These are phyloP conservation scores for Erodium maritimum DNA, from an alignment of 345 rosid genomes.

Conservation along the genomic window DNA sequence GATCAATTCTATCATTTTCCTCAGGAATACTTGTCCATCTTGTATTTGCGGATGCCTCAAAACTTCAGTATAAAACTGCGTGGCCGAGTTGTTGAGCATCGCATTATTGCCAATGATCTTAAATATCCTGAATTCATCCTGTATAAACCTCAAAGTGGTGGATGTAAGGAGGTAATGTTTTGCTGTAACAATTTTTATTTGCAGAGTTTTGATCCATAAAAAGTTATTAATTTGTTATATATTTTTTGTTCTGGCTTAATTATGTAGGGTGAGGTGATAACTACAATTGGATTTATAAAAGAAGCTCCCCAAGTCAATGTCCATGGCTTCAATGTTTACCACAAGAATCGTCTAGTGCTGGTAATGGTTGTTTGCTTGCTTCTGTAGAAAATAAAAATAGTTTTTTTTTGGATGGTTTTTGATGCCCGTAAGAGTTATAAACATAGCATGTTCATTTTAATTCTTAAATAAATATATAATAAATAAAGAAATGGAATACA, in stretches of 20 bases:
- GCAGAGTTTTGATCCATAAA: background rate
- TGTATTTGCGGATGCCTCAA: conserved; percentile 72
- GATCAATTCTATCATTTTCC: conserved; percentile 4
- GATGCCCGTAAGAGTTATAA: background rate
- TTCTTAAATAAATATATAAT: background rate
- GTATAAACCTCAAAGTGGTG: conserved; percentile 66
- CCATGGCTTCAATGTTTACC: conserved; percentile 80
- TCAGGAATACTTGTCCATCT: conserved; percentile 73
- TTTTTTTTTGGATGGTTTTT: background rate
- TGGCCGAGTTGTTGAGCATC: conserved; percentile 61
- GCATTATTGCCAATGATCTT: conserved; percentile 82
- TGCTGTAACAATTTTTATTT: too few relatives aligned
- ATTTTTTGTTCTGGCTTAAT: too few relatives aligned
- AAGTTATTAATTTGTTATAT: too few relatives aligned
- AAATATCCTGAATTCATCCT: conserved; percentile 63
- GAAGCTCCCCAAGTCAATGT: conserved; percentile 69
- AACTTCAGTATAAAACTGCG: conserved; percentile 63
- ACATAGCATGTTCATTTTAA: background rate
- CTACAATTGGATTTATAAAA: conserved; percentile 86
- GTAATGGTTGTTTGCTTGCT: conserved; percentile 23
- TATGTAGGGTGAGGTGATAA: conserved; percentile 57
- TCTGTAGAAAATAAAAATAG: conserved; percentile 1
- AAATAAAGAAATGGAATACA: background rate
- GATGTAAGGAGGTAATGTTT: conserved; percentile 46
- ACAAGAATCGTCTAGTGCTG: conserved; percentile 85